Base-by-base conservation (phyloP, 495 filamentous ascomycete genomes). In the Aspergillus mulundensis region DNA sequence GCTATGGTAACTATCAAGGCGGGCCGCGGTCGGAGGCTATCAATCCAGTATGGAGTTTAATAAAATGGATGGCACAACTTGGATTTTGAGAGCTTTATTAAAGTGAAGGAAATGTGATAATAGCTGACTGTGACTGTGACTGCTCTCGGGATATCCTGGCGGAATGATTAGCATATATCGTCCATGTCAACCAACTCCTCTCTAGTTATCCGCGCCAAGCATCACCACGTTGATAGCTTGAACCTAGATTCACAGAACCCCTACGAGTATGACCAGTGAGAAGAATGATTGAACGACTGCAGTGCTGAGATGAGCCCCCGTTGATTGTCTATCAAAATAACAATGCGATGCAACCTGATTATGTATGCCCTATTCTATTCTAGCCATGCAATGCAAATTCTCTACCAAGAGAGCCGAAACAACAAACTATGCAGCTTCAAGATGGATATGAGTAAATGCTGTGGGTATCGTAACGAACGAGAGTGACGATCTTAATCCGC, bases 401-500 rank as follows among this genome's bases (percentile, higher is more conserved):
- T 15, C 1, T 42, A 25, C 18, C 45, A 56, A 53, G 34, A 19
- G 32, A 61, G 25, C 19, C 46, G 50, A 52, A 39, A 21, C 18
- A 20, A 51, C 36, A 48, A 47, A 36, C 15, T 39, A 21, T 48
- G 52, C 39, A 50, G 24, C 38, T 41, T 42, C 25, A 21, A 53
- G 42, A 57, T 21, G 45, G 50, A 34, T 36, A 46, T 50, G 39
- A 46, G 42, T 42, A 49, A 32, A 55, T 42, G 30, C 45, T 36
- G 23, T 51, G 62, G 62, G 62, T 65, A 65, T 65, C 59, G 50
- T 44, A 59, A 36, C 32, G 32, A 36, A 14, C 32, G 11, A 58
- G 20, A 50, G 32, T 23, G 12, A 16, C 20, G 38, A 20, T 21
- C 41, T 49, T 81, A 91, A 50, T 87, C 86, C 41, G 94, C 91